These are phyloP conservation scores for Tuber microsphaerosporum DNA, from an alignment of 495 filamentous ascomycete genomes.

Conservation along the genomic window DNA sequence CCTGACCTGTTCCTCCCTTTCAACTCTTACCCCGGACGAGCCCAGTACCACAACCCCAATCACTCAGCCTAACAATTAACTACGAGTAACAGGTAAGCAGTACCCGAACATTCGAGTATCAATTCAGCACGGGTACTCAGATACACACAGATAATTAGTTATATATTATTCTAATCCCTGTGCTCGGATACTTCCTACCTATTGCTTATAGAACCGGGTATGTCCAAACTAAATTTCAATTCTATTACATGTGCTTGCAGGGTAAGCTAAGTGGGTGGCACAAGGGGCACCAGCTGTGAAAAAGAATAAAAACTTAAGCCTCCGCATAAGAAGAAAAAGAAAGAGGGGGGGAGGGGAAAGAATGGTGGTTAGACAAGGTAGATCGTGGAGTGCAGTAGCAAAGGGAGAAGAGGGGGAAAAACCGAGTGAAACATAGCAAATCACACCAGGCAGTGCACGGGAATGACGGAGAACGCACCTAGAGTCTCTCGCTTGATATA, in stretches of 20 bases:
- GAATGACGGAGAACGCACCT: background rate
- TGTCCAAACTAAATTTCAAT: background rate
- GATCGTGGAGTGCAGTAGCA: background rate
- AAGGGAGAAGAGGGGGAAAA: background rate
- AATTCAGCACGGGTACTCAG: too few relatives aligned
- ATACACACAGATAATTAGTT: too few relatives aligned
- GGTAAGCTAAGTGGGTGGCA: background rate
- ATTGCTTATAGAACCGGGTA: background rate
- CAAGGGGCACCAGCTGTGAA: background rate
- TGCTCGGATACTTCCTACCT: too few relatives aligned
- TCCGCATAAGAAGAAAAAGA: background rate
- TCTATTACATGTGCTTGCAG: background rate
- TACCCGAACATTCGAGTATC: too few relatives aligned
- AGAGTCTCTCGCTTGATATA: background rate
- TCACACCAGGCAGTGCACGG: background rate
- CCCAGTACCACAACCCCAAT: background rate
- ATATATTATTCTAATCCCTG: too few relatives aligned
- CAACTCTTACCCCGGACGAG: background rate
- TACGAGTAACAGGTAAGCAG: background rate
- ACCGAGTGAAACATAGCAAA: constrained; percentile 2
- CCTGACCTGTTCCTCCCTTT: background rate
- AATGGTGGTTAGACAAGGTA: background rate
- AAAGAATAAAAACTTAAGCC: background rate
- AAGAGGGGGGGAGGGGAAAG: background rate
- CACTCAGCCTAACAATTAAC: background rate